A percentile compares a stretch with the other conserved stretches of the same genome.
These are phyloP conservation scores for Rubia tinctorum DNA, from an alignment of 305 asterid species.

Conservation along the genomic window DNA sequence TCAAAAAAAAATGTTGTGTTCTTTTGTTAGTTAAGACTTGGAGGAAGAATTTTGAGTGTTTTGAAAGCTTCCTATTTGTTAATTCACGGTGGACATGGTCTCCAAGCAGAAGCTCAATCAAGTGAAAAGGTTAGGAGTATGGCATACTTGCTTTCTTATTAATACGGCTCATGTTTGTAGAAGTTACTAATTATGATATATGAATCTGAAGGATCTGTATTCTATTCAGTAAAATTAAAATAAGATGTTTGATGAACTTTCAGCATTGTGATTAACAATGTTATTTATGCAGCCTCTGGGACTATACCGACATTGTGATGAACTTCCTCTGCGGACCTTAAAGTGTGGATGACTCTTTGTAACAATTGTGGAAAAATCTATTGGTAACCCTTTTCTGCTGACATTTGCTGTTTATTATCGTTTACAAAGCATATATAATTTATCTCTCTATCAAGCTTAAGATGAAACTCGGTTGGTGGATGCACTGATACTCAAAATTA, in stretches of 20 bases:
- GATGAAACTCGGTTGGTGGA: too few species aligned
- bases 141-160: neutral
- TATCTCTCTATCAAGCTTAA: too few species aligned
- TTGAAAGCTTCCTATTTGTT: neutral
- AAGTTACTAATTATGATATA: neutral
- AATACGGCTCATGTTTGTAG: neutral
- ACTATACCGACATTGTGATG: constrained; percentile 91
- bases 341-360: constrained; percentile 19
- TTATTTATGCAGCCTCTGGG: constrained; percentile 85
- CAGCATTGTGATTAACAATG: neutral
- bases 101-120: neutral
- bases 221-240: neutral
- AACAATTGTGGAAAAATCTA: too few species aligned
- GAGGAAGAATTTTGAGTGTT: constrained; percentile 5
- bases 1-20: too few species aligned
- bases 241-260: neutral
- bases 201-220: neutral
- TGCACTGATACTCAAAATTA: too few species aligned
- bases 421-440: too few species aligned
- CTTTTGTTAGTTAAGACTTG: neutral
- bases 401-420: too few species aligned
- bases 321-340: constrained; percentile 84
- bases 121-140: neutral
- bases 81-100: neutral
- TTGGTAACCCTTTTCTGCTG: too few species aligned